phyloP scores from a whole-genome alignment of 768 basidiomycete genomes.

The Xanthoconium stramineum region DNA sequence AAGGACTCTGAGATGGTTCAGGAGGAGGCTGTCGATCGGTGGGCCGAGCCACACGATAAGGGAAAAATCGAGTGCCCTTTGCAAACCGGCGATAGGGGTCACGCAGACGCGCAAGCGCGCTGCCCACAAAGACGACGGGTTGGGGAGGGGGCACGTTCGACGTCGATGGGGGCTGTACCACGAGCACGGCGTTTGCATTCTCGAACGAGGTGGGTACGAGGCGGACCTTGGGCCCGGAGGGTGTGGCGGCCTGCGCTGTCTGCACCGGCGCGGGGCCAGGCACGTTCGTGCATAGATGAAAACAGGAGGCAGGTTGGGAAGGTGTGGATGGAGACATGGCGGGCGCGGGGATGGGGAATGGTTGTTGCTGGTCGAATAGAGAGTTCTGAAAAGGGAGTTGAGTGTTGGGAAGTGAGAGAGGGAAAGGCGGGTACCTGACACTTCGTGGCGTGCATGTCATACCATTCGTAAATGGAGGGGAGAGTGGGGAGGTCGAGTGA shows the following conservation, averaged over 20 bases:
- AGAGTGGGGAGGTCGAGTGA: constrained; percentile 39
- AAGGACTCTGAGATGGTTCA: not conserved
- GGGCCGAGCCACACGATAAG: constrained; percentile 47
- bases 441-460: not conserved
- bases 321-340: constrained; percentile 20
- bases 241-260: constrained; percentile 5
- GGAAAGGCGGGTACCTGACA: constrained; percentile 12
- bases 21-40: constrained; percentile 10
- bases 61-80: constrained; percentile 50
- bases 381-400: not conserved
- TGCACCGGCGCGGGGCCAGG: not conserved
- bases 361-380: not conserved
- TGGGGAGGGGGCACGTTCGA: constrained; percentile 16
- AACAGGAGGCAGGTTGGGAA: constrained; percentile 28
- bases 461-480: constrained; percentile 9
- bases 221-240: constrained; percentile 31
- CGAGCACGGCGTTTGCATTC: constrained; percentile 50
- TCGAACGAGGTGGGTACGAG: constrained; percentile 51
- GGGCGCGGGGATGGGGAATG: constrained; percentile 28
- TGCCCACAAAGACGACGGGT: constrained; percentile 49
- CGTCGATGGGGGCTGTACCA: constrained; percentile 36
- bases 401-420: not conserved
- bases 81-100: constrained; percentile 38
- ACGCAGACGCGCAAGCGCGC: constrained; percentile 45
- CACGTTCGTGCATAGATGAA: not conserved